phyloP scores from a whole-genome alignment of 164 flowering plant genomes.

The Magnolia kwangsiensis region DNA sequence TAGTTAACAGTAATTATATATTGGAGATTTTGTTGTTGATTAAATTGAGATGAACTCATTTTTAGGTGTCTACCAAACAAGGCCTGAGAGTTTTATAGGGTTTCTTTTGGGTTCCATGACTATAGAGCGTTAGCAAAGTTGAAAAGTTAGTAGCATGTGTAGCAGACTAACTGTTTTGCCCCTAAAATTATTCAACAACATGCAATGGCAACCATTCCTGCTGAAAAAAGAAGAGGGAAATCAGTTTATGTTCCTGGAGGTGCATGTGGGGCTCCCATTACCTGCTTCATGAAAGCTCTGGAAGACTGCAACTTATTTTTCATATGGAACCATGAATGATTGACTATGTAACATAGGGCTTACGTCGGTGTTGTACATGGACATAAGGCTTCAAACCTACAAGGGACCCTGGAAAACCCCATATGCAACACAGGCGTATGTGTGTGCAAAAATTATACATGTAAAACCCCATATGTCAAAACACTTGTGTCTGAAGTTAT shows the following conservation, averaged over 20 bases:
- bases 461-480: neutral
- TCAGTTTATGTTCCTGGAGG: neutral
- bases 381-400: neutral
- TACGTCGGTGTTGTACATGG: neutral
- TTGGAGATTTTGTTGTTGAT: neutral
- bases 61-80: neutral
- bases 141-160: neutral
- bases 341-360: neutral
- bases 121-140: too few species aligned
- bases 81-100: neutral
- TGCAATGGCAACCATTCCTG: too few species aligned
- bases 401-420: neutral
- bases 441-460: neutral
- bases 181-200: too few species aligned
- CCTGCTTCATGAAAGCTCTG: neutral
- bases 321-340: neutral
- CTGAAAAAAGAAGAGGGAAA: too few species aligned
- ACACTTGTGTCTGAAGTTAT: neutral
- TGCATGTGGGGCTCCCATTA: neutral
- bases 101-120: too few species aligned
- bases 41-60: neutral
- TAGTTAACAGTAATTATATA: neutral
- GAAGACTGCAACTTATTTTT: neutral
- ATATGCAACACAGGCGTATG: neutral
- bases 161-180: neutral